Evolutionary conservation across 2,329 filamentous ascomycete species (phyloP), one percentile per base, ranked within the genome.

Genomic region (Cladobotryum mycophilum): DNA sequence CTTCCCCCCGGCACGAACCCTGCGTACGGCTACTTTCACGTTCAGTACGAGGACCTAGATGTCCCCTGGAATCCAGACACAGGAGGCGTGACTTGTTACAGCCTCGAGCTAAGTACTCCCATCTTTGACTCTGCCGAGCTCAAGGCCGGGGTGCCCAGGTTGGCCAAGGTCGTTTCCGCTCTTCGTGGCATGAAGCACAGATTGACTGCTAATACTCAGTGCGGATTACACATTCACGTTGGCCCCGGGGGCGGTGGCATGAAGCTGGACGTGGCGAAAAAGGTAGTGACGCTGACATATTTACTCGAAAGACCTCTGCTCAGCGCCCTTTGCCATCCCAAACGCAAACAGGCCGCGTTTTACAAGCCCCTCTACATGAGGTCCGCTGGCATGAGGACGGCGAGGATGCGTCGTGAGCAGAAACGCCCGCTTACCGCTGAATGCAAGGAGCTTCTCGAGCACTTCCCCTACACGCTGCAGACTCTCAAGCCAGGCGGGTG

Each of bases 151-250:
- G 40, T 64, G 34, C 40, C 46, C 2, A 44, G 41, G 0, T 45
- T 60, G 15, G 36, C 20, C 1, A 20, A 42, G 0, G 15, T 52
- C 1, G 13, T 64, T 7, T 34, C 43, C 2, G 51, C 36, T 1
- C 47, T 63, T 14, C 48, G 48, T n/a, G 44, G 44, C 3, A 41
- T 15, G 5, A 7, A 45, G 2, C 42, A 45, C 3, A 25, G n/a
- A n/a, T 45, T 51, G 15, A 46, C 43, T 13, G 43, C 42, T 1
- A 56, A 63, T 41, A 41, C 44, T 3, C 51, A 48, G 2, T 64
- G 62, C 15, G 60, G 62, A 3, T 49, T 64, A 34, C 60, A 63
- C 25, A 45, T 64, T 3, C 61, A 64, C 9, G 53, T 63, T 2
- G 61, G 62, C 9, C 46, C 57, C 9, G 49, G 54, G 13, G 36